A percentile compares a stretch with the other conserved stretches of the same genome.
phyloP scores from a whole-genome alignment of 768 basidiomycete species.

The Hemileccinum impolitum region DNA sequence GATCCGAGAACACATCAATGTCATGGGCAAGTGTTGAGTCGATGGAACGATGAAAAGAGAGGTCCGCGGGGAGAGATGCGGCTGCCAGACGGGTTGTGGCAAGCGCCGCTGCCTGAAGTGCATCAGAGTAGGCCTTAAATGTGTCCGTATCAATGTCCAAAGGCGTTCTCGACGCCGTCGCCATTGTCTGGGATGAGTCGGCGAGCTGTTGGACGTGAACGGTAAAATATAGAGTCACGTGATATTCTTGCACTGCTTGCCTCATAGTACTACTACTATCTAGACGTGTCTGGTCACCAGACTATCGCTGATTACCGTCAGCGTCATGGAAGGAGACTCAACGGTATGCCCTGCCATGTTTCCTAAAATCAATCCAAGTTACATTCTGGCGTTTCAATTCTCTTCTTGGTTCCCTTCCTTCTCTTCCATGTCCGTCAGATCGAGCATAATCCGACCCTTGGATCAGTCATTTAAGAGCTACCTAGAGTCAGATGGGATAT shows the following conservation, averaged over 20 bases:
- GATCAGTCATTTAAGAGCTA: conserved; percentile 62
- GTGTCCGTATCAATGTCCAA: conserved; percentile 19
- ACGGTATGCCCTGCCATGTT: conserved; percentile 31
- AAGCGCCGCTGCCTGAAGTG: conserved; percentile 59
- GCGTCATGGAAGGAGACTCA: neutral
- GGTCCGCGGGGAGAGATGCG: conserved; percentile 61
- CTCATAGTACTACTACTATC: too few species aligned
- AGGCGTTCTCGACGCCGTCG: neutral
- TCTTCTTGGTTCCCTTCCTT: conserved; percentile 84
- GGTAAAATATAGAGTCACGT: conserved; percentile 9
- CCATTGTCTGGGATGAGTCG: conserved; percentile 12
- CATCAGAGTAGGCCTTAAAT: conserved; percentile 54
- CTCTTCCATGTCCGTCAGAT: conserved; percentile 60
- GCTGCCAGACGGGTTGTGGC: conserved; percentile 61
- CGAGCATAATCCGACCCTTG: conserved; percentile 71
- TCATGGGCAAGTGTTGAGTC: conserved; percentile 65
- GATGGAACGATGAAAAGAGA: conserved; percentile 88
- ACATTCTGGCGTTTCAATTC: conserved; percentile 73
- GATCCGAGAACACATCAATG: conserved; percentile 65
- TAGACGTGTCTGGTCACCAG: too few species aligned
- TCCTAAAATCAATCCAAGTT: conserved; percentile 46
- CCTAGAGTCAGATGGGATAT: conserved; percentile 80
- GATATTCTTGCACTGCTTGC: neutral
- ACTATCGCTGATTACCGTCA: too few species aligned
- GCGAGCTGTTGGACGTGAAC: neutral